Conservation (phyloP, 805 yeast genomes). For the Schwanniomyces polymorphus region DNA sequence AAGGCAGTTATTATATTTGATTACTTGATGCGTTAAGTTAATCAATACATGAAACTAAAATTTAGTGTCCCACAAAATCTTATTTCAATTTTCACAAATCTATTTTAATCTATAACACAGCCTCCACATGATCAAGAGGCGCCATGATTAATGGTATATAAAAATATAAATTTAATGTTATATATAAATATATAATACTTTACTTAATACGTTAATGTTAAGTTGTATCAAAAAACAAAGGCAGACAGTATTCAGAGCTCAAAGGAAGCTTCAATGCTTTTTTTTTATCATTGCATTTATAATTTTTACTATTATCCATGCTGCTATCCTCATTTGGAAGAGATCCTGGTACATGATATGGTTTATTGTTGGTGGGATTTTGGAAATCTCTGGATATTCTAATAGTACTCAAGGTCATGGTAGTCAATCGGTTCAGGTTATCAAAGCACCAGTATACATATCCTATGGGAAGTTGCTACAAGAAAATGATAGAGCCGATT, state of each 20-base stretch:
- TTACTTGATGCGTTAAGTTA: too few relatives aligned
- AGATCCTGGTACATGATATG: slow-evolving; percentile 5
- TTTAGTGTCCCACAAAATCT: too few relatives aligned
- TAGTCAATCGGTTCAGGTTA: slow-evolving; percentile 1
- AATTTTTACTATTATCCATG: neutral
- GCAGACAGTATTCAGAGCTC: neutral
- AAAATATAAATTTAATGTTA: too few relatives aligned
- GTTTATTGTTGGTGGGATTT: slow-evolving; percentile 2
- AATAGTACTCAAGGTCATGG: slow-evolving; percentile 1
- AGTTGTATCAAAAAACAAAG: neutral
- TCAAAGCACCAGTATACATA: slow-evolving; percentile 3
- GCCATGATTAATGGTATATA: too few relatives aligned
- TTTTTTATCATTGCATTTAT: neutral
- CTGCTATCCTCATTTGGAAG: neutral
- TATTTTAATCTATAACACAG: too few relatives aligned
- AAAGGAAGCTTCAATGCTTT: neutral
- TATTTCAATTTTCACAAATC: too few relatives aligned
- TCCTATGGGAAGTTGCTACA: slow-evolving; percentile 1
- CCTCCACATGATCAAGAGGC: too few relatives aligned
- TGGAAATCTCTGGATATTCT: slow-evolving; percentile 1
- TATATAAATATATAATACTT: too few relatives aligned
- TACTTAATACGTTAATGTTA: too few relatives aligned
- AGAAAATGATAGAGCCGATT: slow-evolving; percentile 7
- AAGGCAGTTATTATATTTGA: too few relatives aligned
- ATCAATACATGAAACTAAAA: too few relatives aligned